Evolutionary conservation across 1,284 basidiomycete species (phyloP), one percentile per base, ranked within the genome.

Genomic region (Rhodotorula sp.): DNA sequence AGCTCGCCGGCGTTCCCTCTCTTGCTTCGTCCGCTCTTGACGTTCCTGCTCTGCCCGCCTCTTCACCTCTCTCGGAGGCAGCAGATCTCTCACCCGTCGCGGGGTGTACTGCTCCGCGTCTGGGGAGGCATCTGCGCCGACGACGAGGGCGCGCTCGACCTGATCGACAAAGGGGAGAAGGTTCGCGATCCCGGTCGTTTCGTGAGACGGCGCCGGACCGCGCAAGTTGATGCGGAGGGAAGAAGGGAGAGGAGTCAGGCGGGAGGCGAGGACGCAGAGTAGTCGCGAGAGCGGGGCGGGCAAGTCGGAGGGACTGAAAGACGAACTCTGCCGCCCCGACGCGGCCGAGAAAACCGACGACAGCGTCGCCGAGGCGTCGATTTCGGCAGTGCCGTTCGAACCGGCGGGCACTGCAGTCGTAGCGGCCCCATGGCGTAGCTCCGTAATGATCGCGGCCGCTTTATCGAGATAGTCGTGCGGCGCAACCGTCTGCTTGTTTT

Each of bases 81-180:
- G 26, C 43, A n/a, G 14, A 19, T 54, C 34, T 23, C 45, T 26
- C 57, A 14, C 45, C 18, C 31, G 34, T 48, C 3, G 43, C 50
- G 31, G 21, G 6, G 43, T 8, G 6, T 10, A 26, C 52, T 21
- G 16, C 34, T 26, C 55, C 34, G 34, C 3, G 14, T 18, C 52
- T 28, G 10, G 12, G 31, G 14, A 23, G 3, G 19, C 23, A 12
- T 28, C 21, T n/a, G 8, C 26, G 10, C 23, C 23, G 19, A 31
- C 49, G 48, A 23, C 21, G 14, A 65, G 34, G 21, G 28, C 31
- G 14, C 57, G 48, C 43, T 69, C 68, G 47, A 69, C 21, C 52
- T 55, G 31, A 5, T n/a, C 49, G 26, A 69, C n/a, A 50, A 66
- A 43, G 3, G 38, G 21, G 18, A 55, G 28, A 18, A 69, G 31